Evolutionary conservation across 1,284 basidiomycete species (phyloP), one percentile per base, ranked within the genome.

Genomic region (Trametes hirsuta): DNA sequence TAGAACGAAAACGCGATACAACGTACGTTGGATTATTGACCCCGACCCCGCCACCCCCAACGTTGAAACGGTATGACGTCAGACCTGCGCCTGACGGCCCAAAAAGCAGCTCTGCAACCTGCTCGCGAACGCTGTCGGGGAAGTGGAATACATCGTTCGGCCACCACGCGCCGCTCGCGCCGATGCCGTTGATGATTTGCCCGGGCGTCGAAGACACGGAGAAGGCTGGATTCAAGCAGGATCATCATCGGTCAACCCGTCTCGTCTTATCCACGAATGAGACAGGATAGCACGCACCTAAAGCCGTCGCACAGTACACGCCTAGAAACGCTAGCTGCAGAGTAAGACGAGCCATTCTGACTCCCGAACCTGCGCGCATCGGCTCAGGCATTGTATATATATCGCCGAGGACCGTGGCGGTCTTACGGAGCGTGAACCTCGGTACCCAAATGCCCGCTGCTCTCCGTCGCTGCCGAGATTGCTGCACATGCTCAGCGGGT

Each of bases 111-210:
- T 71, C 61, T 1, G 79, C 76, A 30, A 80, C 70, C 47, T 79
- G 76, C 52, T 77, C 74, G 35, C 75, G 72, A 30, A 71, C 71
- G 11, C 71, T 66, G 44, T 76, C 74, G 2, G 79, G 78, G 63
- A 78, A 81, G 37, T 74, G 61, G 66, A 71, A 77, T 9, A 80
- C 66, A 59, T 80, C 79, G 53, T 75, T 74, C 9, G 77, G 77
- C 79, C 79, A 80, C 79, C 79, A 81, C 6, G 78, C 79, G 6
- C 79, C 79, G 14, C 76, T 78, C 4, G 77, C 79, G 15, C 71
- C 71, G 24, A 75, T 66, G 11, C 73, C 72, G 30, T 64, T 60
- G 49, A 75, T 68, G 1, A 69, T 69, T 57, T 75, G 73, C 15
- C 66, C 62, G 3, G 69, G 63, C 3, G 69, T 66, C 1, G 67